These are phyloP conservation scores for Candida krabiensis DNA, from an alignment of 805 yeast species.

Conservation along the genomic window DNA sequence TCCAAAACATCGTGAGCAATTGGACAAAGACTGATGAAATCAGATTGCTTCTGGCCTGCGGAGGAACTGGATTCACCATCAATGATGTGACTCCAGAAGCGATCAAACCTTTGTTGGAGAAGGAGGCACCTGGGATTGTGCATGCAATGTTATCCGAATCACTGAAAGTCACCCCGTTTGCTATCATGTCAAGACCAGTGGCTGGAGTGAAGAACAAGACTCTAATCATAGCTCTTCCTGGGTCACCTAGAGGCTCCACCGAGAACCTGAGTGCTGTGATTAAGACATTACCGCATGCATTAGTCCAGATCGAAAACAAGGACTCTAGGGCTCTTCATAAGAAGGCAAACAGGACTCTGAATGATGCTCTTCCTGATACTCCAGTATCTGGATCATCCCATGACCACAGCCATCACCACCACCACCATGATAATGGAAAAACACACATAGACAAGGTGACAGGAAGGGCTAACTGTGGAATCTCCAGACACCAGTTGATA, in stretches of 20 bases:
- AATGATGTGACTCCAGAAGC: constrained; percentile 55
- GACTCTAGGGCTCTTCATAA: constrained; percentile 43
- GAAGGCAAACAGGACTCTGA: constrained; percentile 27
- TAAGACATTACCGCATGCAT: constrained; percentile 42
- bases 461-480: constrained; percentile 25
- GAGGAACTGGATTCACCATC: constrained; percentile 53
- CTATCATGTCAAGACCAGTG: constrained; percentile 49
- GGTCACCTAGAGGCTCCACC: constrained; percentile 49
- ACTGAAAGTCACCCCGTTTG: constrained; percentile 45
- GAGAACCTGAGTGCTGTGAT: constrained; percentile 44
- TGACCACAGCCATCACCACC: constrained; percentile 16
- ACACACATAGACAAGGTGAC: constrained; percentile 5
- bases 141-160: constrained; percentile 47
- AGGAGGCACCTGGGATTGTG: constrained; percentile 49
- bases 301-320: constrained; percentile 35
- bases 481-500: constrained; percentile 38
- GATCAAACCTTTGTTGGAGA: constrained; percentile 39
- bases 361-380: constrained; percentile 24
- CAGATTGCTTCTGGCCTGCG: constrained; percentile 44
- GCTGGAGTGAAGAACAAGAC: constrained; percentile 43
- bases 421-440: constrained; percentile 21
- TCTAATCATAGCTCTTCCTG: constrained; percentile 49
- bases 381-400: constrained; percentile 11
- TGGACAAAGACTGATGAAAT: constrained; percentile 27
- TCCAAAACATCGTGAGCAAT: constrained; percentile 29